phyloP scores from a whole-genome alignment of 495 filamentous ascomycete genomes.

The Penicillium simplicissimum region DNA sequence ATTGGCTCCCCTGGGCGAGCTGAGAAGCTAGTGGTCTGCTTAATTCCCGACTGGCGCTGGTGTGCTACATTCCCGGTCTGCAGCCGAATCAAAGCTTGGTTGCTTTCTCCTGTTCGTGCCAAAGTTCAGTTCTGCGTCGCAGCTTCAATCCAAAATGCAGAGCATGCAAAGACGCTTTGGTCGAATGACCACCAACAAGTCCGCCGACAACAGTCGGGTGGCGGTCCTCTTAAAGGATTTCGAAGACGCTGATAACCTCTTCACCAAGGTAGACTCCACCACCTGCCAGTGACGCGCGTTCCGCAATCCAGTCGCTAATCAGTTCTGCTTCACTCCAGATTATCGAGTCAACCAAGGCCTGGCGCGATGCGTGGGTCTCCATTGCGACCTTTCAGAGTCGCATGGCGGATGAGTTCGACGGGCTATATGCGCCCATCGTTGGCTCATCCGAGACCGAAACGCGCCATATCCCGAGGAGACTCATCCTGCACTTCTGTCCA shows the following conservation, averaged over 20 bases:
- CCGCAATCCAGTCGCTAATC: slow-evolving; percentile 1
- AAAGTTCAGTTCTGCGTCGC: not conserved
- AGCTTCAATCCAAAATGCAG: slow-evolving; percentile 62
- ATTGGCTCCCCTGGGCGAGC: not conserved
- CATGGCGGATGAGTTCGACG: slow-evolving; percentile 70
- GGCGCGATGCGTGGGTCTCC: slow-evolving; percentile 82
- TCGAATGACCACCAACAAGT: slow-evolving; percentile 61
- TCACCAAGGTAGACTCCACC: slow-evolving; percentile 60
- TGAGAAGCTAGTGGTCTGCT: slow-evolving; percentile 2
- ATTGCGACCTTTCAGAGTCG: slow-evolving; percentile 72
- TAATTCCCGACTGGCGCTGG: not conserved
- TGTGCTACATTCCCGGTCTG: slow-evolving; percentile 6
- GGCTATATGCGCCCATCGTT: slow-evolving; percentile 79
- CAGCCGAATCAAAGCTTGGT: not conserved
- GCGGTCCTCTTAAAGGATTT: slow-evolving; percentile 77
- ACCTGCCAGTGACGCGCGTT: slow-evolving; percentile 8
- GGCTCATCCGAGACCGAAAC: slow-evolving; percentile 58
- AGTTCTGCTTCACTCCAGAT: slow-evolving; percentile 53
- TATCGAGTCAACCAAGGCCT: slow-evolving; percentile 75
- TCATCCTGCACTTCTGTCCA: slow-evolving; percentile 60
- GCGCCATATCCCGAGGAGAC: slow-evolving; percentile 56
- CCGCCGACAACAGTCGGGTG: slow-evolving; percentile 77
- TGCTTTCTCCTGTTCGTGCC: not conserved
- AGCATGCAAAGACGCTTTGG: slow-evolving; percentile 76
- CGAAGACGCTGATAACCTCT: slow-evolving; percentile 77